Base-by-base conservation (phyloP, 164 flowering plant genomes). In the Vitis labrusca region DNA sequence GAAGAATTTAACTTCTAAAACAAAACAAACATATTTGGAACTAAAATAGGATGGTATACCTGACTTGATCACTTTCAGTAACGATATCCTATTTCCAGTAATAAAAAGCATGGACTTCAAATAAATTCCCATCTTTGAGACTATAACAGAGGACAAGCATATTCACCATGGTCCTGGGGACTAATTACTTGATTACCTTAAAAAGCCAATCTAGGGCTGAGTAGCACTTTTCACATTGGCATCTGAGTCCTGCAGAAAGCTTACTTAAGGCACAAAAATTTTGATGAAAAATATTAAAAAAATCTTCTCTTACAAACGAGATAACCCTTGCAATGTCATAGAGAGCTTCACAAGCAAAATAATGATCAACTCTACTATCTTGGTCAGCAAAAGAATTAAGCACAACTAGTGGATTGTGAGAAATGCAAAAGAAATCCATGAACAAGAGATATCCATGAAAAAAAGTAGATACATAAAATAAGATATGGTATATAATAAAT, bases 201-300 rank as follows among this genome's bases (percentile, higher is more conserved):
- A 95, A 97, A 77, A 95, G 98, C 49, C 92, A 87, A 74, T 95
- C 98, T 76, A 93, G 87, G 67, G 93, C 97, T 95, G 98, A 69
- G 98, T 96, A 77, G 98, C 98, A 86, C 97, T 91, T 78, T 95
- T 98, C 68, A 95, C 98, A 83, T 90, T 89, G 72, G 98, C 86
- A 87, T 95, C 99, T 50, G 95, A 87, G 72, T 95, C 27, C 99
- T 52, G 98, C 97, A 7, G 98, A 90, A 64, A 95, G 97, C 84
- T 93, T 95, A 68, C 98, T 91, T 10, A 95, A 79, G 29, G 93
- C 97, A 86, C 99, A 86, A 95, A 95, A 49, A 93, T 95, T 77
- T 93, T 23, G 86, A 76, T 90, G 93, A 69, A 93, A 95, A 84
- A 90, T 23, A 93, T 60, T 89, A 79, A 50, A 95, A 77, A 93